These are phyloP conservation scores for Casuarina glauca DNA, from an alignment of 306 rosid genomes.

Conservation along the genomic window DNA sequence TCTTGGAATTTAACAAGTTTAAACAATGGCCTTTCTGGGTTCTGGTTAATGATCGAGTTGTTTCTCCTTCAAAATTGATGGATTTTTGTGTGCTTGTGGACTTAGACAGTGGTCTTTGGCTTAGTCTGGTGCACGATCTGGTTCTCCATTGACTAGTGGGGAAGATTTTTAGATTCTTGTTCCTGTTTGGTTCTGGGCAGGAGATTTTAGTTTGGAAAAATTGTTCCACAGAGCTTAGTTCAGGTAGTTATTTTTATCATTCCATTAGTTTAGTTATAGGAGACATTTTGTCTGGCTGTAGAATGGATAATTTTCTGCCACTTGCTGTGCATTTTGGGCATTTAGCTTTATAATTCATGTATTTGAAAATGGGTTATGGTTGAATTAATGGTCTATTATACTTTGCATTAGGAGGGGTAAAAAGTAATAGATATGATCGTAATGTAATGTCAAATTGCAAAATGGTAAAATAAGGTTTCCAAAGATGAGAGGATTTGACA, in stretches of 20 bases:
- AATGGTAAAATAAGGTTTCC: neutral
- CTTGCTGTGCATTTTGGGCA: neutral
- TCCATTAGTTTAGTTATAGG: neutral
- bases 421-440: neutral
- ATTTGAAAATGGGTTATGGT: neutral
- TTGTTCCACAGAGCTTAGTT: neutral
- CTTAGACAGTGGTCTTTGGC: neutral
- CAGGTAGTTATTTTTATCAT: neutral
- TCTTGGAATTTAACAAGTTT: too few relatives aligned
- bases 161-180: neutral
- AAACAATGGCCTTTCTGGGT: too few relatives aligned
- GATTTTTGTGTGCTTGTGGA: neutral
- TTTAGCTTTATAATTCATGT: neutral
- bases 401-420: neutral
- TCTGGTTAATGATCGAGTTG: too few relatives aligned
- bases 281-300: neutral
- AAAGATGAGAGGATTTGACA: neutral
- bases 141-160: neutral
- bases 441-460: neutral
- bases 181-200: neutral
- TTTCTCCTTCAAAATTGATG: neutral
- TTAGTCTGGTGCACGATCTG: neutral
- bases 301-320: neutral
- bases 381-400: neutral
- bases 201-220: neutral